phyloP scores from a whole-genome alignment of 2,329 filamentous ascomycete genomes.

The Berkeleyomyces rouxiae region DNA sequence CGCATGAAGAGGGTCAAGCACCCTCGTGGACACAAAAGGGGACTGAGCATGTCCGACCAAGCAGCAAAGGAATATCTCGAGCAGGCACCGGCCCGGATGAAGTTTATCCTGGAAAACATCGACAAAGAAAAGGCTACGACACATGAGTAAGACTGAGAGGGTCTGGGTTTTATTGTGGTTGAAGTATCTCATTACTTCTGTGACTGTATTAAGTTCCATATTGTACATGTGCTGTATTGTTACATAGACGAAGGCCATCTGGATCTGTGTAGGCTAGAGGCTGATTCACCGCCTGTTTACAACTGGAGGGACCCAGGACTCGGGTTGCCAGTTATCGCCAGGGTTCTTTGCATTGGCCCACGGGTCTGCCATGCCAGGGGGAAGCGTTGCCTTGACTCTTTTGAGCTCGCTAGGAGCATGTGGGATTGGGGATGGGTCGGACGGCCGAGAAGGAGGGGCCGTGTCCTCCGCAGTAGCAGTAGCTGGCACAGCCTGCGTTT shows the following conservation, averaged over 20 bases:
- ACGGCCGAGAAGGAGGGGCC: neutral
- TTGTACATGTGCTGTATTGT: neutral
- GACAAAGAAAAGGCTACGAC: neutral
- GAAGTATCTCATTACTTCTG: neutral
- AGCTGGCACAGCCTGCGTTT: neutral
- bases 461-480: neutral
- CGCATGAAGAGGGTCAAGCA: slow-evolving; percentile 28
- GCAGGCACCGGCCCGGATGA: slow-evolving; percentile 29
- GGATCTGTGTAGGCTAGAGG: neutral
- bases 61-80: slow-evolving; percentile 28
- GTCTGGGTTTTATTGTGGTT: neutral
- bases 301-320: slow-evolving; percentile 40
- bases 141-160: neutral
- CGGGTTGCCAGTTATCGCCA: slow-evolving; percentile 51
- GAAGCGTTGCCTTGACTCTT: slow-evolving; percentile 5
- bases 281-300: slow-evolving; percentile 18
- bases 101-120: slow-evolving; percentile 7
- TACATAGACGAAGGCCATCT: neutral
- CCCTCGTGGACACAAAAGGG: slow-evolving; percentile 22
- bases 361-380: slow-evolving; percentile 28
- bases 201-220: neutral
- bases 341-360: slow-evolving; percentile 41
- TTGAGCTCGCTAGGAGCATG: neutral
- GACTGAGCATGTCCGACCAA: slow-evolving; percentile 22
- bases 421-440: neutral